Conservation (phyloP, 495 filamentous ascomycete species). For the Chaetomium cochliodes region DNA sequence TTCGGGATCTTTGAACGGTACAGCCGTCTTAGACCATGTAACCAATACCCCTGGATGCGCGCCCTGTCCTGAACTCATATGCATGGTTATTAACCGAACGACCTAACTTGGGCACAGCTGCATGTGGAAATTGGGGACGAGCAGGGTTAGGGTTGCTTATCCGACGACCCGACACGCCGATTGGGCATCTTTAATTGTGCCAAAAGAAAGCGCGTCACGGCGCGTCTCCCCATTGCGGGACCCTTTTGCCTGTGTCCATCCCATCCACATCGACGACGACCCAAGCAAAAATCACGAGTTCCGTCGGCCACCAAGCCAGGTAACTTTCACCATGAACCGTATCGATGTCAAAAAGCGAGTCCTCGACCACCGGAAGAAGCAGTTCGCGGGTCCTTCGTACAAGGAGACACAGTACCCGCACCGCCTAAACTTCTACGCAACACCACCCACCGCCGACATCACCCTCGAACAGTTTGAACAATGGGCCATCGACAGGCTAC, state of each 20-base stretch:
- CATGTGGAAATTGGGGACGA: background rate
- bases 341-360: constrained; percentile 78
- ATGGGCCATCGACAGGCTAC: constrained; percentile 95
- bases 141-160: constrained; percentile 22
- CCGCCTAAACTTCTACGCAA: constrained; percentile 87
- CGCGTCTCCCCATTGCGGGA: constrained; percentile 27
- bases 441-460: constrained; percentile 88
- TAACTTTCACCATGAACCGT: constrained; percentile 60
- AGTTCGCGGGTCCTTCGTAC: constrained; percentile 73
- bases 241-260: constrained; percentile 2
- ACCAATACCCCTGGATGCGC: too few relatives aligned
- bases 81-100: too few relatives aligned
- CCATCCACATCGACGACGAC: background rate
- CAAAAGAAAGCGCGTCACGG: constrained; percentile 25
- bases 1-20: too few relatives aligned
- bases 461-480: constrained; percentile 97
- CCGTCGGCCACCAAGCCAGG: background rate
- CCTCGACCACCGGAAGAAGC: constrained; percentile 77
- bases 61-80: too few relatives aligned
- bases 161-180: background rate
- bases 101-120: too few relatives aligned
- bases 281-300: background rate
- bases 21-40: too few relatives aligned
- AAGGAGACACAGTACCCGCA: constrained; percentile 74
- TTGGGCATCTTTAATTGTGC: constrained; percentile 20